These are phyloP conservation scores for Cicer chorassanicum DNA, from an alignment of 306 rosid species.

Conservation along the genomic window DNA sequence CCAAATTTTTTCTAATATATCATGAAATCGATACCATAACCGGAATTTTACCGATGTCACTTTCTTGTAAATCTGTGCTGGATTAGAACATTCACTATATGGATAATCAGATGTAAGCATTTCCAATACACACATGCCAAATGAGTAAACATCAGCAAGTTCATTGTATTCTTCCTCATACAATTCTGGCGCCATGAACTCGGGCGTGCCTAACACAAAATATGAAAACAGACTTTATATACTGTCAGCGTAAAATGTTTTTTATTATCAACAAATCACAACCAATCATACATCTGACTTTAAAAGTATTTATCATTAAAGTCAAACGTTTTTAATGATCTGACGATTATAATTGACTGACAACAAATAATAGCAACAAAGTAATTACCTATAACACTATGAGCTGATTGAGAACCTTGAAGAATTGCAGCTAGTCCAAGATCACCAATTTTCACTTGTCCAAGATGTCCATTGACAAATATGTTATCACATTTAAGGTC, in stretches of 20 bases:
- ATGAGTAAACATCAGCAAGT: conserved; percentile 93
- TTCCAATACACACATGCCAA: conserved; percentile 94
- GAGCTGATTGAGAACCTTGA: conserved; percentile 75
- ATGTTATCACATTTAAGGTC: conserved; percentile 93
- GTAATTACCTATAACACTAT: conserved; percentile 84
- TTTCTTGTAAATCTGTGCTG: conserved; percentile 97
- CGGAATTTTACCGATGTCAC: conserved; percentile 75
- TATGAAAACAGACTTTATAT: background rate
- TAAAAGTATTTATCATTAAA: too few relatives aligned
- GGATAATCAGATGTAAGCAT: conserved; percentile 90
- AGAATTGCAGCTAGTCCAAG: conserved; percentile 89
- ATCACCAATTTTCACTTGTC: conserved; percentile 97
- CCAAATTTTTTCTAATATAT: background rate
- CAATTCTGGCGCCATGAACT: conserved; percentile 96
- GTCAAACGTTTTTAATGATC: too few relatives aligned
- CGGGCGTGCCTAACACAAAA: conserved; percentile 75
- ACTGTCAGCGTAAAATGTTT: too few relatives aligned
- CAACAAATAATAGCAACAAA: conserved; percentile 2
- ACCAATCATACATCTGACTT: too few relatives aligned
- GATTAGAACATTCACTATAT: conserved; percentile 81
- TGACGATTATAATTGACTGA: too few relatives aligned
- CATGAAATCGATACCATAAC: conserved; percentile 14
- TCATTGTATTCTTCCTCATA: conserved; percentile 92
- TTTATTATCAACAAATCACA: too few relatives aligned
- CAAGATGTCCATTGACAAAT: conserved; percentile 95